phyloP scores from a whole-genome alignment of 169 alveolate species.

The Cyclospora cayetanensis region DNA sequence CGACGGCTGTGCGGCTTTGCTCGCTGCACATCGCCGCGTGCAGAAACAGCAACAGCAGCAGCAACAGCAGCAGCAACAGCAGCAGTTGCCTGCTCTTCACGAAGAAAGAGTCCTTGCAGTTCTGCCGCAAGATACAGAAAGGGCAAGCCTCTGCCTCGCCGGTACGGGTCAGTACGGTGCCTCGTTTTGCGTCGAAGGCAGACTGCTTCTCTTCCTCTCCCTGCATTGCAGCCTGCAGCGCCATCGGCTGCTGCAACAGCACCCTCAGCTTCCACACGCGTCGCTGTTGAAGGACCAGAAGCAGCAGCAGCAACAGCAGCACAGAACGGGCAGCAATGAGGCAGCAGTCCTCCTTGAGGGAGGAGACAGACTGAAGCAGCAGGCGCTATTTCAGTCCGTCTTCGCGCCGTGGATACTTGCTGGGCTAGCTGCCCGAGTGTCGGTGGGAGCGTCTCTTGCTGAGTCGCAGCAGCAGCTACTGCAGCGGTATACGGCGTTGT shows the following conservation, averaged over 20 bases:
- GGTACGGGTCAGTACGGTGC: conserved; percentile 48
- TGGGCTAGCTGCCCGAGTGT: conserved; percentile 14
- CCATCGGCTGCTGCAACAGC: conserved; percentile 9
- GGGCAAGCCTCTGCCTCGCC: conserved; percentile 28
- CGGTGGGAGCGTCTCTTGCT: conserved; percentile 17
- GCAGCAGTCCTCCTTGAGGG: too few relatives aligned
- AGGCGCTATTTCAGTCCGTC: conserved; percentile 19
- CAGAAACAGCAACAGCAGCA: conserved; percentile 18
- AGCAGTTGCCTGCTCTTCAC: too few relatives aligned
- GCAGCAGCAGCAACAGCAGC: not conserved
- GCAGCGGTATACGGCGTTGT: not conserved
- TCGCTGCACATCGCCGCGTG: not conserved
- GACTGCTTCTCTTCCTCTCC: conserved; percentile 26
- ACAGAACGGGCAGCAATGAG: conserved; percentile 21
- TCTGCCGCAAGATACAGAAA: not conserved
- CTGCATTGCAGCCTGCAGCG: conserved; percentile 58
- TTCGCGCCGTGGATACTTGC: conserved; percentile 24
- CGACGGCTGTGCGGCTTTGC: not conserved
- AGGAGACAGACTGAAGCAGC: too few relatives aligned
- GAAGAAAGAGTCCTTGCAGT: not conserved
- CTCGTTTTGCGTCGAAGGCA: conserved; percentile 3
- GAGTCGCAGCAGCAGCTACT: conserved; percentile 61
- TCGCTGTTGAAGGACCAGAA: not conserved
- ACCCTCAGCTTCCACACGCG: not conserved
- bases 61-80: not conserved